Conservation (phyloP, 1,139 yeast genomes). For the Yamadazyma blattariae region DNA sequence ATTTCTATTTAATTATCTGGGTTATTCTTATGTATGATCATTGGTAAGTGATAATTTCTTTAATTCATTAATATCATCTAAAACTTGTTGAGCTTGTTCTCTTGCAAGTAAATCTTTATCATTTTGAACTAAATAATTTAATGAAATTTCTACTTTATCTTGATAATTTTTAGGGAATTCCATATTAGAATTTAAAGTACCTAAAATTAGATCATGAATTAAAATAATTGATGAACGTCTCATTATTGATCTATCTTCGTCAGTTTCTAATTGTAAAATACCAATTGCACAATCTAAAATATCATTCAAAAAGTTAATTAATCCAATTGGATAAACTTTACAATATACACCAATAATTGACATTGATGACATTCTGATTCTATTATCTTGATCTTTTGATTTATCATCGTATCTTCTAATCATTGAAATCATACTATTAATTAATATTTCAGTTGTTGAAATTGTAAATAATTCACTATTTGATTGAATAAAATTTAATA, state of each 20-base stretch:
- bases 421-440: slow-evolving; percentile 32
- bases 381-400: slow-evolving; percentile 42
- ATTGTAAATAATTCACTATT: slow-evolving; percentile 50
- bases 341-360: slow-evolving; percentile 73
- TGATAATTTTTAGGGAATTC: slow-evolving; percentile 50
- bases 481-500: slow-evolving; percentile 55
- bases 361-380: slow-evolving; percentile 81
- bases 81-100: slow-evolving; percentile 52
- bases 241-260: slow-evolving; percentile 49
- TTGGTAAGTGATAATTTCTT: too few species aligned
- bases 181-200: slow-evolving; percentile 40
- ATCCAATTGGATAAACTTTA: slow-evolving; percentile 55
- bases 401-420: slow-evolving; percentile 32
- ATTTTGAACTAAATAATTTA: slow-evolving; percentile 44
- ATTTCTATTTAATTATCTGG: too few species aligned
- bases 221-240: slow-evolving; percentile 75
- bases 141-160: slow-evolving; percentile 33
- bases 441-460: slow-evolving; percentile 23
- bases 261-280: slow-evolving; percentile 57
- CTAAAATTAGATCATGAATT: slow-evolving; percentile 59
- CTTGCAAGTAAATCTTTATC: slow-evolving; percentile 58
- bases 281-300: slow-evolving; percentile 77
- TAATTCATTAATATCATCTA: slow-evolving; percentile 42
- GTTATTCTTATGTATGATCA: too few species aligned
- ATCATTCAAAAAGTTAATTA: slow-evolving; percentile 47